A percentile compares a stretch with the other conserved stretches of the same genome.
These are phyloP conservation scores for Phialophora expanda DNA, from an alignment of 2,329 filamentous ascomycete species.

Conservation along the genomic window DNA sequence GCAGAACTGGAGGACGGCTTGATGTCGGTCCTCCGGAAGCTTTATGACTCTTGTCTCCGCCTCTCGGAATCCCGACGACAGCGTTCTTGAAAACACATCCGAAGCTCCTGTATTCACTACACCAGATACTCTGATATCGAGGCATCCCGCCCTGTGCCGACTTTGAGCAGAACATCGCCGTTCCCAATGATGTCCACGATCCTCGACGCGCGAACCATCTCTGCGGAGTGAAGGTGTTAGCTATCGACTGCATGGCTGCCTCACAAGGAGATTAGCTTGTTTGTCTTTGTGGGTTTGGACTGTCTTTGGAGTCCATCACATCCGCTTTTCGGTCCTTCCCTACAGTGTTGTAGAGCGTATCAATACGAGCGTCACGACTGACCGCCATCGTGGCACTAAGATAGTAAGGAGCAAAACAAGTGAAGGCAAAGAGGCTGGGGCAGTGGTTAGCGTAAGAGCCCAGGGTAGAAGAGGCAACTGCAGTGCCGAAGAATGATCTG, in stretches of 20 bases:
- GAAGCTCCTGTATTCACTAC: conserved; percentile 12
- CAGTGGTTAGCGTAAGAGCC: no score
- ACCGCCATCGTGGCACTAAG: no score
- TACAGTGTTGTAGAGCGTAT: no score
- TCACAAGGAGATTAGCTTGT: no score
- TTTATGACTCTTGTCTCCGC: background rate
- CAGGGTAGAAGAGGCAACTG: no score
- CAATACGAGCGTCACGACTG: no score
- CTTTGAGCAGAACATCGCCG: conserved; percentile 11
- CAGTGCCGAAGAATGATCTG: no score
- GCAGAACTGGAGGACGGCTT: conserved; percentile 19
- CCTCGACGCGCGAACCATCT: background rate
- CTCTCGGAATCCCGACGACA: conserved; percentile 5
- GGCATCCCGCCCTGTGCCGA: conserved; percentile 5
- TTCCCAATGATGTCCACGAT: background rate
- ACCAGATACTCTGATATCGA: conserved; percentile 17
- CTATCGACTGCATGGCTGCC: no score
- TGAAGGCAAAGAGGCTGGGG: no score
- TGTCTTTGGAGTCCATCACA: background rate
- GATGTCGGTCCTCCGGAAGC: background rate
- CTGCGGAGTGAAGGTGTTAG: no score
- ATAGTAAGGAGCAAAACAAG: no score
- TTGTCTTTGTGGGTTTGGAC: background rate
- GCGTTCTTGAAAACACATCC: conserved; percentile 4
- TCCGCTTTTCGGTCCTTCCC: background rate